A percentile compares a stretch with the other conserved stretches of the same genome.
These are phyloP conservation scores for Dryas octopetala DNA, from an alignment of 306 rosid species.

Conservation along the genomic window DNA sequence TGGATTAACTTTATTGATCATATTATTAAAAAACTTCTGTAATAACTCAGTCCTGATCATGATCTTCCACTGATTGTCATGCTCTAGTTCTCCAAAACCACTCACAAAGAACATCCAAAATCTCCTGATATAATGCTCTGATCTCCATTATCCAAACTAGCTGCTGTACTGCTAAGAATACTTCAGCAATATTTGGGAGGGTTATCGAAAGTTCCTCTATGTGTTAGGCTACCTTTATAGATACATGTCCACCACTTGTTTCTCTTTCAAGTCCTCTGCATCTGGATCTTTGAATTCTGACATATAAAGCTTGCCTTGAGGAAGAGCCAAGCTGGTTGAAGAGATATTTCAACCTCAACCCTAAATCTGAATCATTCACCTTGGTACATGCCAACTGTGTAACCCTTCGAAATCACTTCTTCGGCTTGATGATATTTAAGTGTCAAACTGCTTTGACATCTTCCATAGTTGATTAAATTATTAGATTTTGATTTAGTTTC, in stretches of 20 bases:
- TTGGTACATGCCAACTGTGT: slow-evolving; percentile 6
- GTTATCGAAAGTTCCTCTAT: not conserved
- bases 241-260: not conserved
- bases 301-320: not conserved
- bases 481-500: not conserved
- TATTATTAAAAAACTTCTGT: not conserved
- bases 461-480: not conserved
- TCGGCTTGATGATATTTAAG: not conserved
- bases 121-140: not conserved
- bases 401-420: slow-evolving; percentile 1
- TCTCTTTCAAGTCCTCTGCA: not conserved
- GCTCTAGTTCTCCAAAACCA: not conserved
- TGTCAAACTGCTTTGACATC: slow-evolving; percentile 5
- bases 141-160: not conserved
- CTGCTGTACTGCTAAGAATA: not conserved
- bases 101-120: not conserved
- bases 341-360: not conserved
- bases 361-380: not conserved
- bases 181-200: not conserved
- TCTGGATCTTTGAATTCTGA: not conserved
- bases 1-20: not conserved
- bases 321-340: not conserved
- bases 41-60: not conserved
- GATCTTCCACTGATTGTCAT: too few relatives aligned
- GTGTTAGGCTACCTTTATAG: not conserved